Conservation (phyloP, 345 rosid genomes). For the Bruguiera gymnorhiza region DNA sequence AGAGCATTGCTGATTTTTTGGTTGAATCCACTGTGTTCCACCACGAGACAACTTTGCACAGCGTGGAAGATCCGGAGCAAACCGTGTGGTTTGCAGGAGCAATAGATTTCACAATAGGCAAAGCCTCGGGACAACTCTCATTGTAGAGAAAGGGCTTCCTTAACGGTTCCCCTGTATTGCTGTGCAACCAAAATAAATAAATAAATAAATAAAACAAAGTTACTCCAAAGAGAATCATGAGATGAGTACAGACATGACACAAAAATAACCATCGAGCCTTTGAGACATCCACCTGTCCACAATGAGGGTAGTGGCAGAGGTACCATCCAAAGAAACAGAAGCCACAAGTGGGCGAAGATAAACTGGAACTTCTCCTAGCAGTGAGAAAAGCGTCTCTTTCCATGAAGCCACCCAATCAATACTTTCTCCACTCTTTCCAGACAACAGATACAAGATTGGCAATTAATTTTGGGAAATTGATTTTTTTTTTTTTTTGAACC, state of each 20-base stretch:
- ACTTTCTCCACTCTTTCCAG: constrained; percentile 71
- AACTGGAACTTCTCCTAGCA: constrained; percentile 70
- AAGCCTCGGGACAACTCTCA: constrained; percentile 75
- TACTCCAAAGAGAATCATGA: neutral
- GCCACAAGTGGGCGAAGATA: constrained; percentile 50
- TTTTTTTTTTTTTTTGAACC: neutral
- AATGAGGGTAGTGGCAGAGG: constrained; percentile 87
- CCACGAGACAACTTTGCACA: constrained; percentile 94
- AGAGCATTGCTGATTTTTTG: constrained; percentile 50
- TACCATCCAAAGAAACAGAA: constrained; percentile 83
- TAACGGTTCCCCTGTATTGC: constrained; percentile 63
- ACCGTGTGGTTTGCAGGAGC: constrained; percentile 91
- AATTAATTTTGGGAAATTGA: constrained; percentile 5
- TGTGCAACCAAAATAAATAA: constrained; percentile 27
- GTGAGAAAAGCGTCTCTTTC: constrained; percentile 59
- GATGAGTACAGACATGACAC: neutral
- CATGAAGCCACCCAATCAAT: constrained; percentile 77
- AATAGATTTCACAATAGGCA: constrained; percentile 62
- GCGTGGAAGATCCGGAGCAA: constrained; percentile 79
- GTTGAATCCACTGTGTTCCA: constrained; percentile 50
- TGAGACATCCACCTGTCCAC: constrained; percentile 52
- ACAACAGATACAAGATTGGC: constrained; percentile 42
- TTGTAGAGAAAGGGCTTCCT: constrained; percentile 75
- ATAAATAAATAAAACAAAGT: constrained; percentile 7
- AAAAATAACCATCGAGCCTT: neutral